Evolutionary conservation across 371 early-diverging fungal genomes (phyloP).

Genomic region (Mucor sp.): DNA sequence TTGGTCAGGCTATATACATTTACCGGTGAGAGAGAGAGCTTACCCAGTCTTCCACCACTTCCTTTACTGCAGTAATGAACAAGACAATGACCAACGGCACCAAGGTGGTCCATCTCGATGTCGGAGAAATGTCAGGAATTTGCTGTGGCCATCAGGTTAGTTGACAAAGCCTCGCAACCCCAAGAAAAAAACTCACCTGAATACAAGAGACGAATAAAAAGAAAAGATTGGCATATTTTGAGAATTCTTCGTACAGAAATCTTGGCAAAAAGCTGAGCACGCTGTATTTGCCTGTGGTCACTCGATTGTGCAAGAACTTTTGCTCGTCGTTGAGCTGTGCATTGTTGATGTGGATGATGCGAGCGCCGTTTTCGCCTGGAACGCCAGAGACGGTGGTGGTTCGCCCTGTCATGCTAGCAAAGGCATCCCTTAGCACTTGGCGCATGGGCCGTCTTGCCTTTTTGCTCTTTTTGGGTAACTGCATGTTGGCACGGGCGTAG

Average conservation of each 20-base stretch:
- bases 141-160: conserved; percentile 59
- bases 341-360: conserved; percentile 87
- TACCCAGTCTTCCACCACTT: conserved; percentile 92
- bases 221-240: conserved; percentile 94
- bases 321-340: conserved; percentile 66
- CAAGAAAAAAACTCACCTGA: conserved; percentile 56
- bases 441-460: not conserved
- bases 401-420: conserved; percentile 11
- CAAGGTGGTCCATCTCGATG: conserved; percentile 84
- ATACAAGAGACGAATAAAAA: conserved; percentile 89
- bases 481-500: conserved; percentile 29
- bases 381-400: conserved; percentile 20
- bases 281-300: conserved; percentile 92
- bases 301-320: conserved; percentile 79
- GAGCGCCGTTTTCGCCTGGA: conserved; percentile 52
- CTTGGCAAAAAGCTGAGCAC: conserved; percentile 85
- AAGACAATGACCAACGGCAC: conserved; percentile 92
- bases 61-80: conserved; percentile 93
- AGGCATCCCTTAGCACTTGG: conserved; percentile 12
- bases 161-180: no score
- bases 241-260: conserved; percentile 92
- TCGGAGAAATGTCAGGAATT: conserved; percentile 82
- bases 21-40: no score
- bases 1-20: not conserved
- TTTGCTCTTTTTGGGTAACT: conserved; percentile 11